Evolutionary conservation across 441 rosid species (phyloP), one percentile per base, ranked within the genome.

Genomic region (Populus hybrid): DNA sequence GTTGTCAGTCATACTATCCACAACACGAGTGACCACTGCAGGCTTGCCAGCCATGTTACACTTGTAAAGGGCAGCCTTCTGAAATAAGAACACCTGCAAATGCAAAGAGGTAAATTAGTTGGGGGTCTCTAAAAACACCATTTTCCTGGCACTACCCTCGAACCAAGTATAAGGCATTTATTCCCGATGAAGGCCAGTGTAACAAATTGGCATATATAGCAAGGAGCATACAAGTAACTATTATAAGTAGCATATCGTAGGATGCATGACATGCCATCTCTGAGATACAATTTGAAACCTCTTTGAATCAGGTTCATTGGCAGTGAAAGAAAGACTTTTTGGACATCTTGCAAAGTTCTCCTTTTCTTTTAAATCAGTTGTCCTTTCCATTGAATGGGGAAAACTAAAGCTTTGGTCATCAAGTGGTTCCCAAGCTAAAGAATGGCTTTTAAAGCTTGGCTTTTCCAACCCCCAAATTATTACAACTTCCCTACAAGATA

Each of bases 21-120:
- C 99, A 84, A 97, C 99, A 84, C 98, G 99, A 50, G 99, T 97
- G 70, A 94, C 88, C 42, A 97, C 99, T 0, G 99, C 98, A 75
- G 98, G 98, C 86, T 94, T 97, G 80, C 99, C 98, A 61, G 93
- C 97, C 99, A 97, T 93, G 90, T 94, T 97, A 83, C 99, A 97
- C 86, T 94, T 94, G 89, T 92, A 94, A 75, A 97, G 93, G 69
- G 99, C 98, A 18, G 99, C 97, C 76, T 94, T 97, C 76, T 97
- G 99, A 82, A 94, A 93, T 78, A 97, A 89, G 84, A 97, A 93
- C 77, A 97, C 99, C 98, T 97, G 86, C 78, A 79, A 75, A 75
- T 73, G 65, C 73, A 71, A 21, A 70, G 70, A 78, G 40, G 24
- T 53, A 42, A 34, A 61, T 74, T 18, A 81, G n/a, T 59, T 26